A percentile compares a stretch with the other conserved stretches of the same genome.
phyloP scores from a whole-genome alignment of 1,139 yeast species.

The Scheffersomyces lignicola region DNA sequence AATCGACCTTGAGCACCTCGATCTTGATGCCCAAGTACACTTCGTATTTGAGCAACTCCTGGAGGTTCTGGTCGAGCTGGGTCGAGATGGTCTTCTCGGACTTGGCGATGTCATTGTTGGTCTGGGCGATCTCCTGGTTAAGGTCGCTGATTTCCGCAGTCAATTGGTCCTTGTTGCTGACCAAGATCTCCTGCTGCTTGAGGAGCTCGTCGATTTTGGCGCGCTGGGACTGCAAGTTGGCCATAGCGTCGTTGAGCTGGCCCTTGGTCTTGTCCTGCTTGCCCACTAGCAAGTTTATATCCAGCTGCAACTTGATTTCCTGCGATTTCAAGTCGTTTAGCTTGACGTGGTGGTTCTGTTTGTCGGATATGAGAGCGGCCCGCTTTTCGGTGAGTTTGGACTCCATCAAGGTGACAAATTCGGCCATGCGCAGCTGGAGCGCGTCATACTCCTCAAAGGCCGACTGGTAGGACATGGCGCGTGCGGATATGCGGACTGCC shows the following conservation, averaged over 20 bases:
- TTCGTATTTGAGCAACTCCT: constrained; percentile 44
- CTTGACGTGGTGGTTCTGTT: constrained; percentile 28
- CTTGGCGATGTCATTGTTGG: constrained; percentile 1
- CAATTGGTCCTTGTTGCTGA: neutral
- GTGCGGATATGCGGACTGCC: too few relatives aligned
- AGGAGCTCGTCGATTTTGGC: constrained; percentile 28
- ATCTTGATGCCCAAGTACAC: constrained; percentile 46
- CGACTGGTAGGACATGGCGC: constrained; percentile 14
- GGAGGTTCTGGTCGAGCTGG: constrained; percentile 28
- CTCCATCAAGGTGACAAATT: constrained; percentile 28
- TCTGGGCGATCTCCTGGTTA: neutral
- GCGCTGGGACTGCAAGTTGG: constrained; percentile 22
- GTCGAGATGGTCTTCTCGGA: neutral
- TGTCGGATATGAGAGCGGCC: constrained; percentile 26
- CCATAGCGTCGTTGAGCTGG: constrained; percentile 4
- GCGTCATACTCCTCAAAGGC: constrained; percentile 20
- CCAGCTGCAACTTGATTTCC: constrained; percentile 23
- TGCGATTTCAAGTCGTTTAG: constrained; percentile 30
- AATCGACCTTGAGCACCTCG: constrained; percentile 37
- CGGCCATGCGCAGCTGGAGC: constrained; percentile 31
- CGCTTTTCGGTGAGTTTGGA: constrained; percentile 25
- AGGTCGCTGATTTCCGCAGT: neutral
- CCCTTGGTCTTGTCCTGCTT: constrained; percentile 24
- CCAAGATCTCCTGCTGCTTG: constrained; percentile 3
- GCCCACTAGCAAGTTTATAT: constrained; percentile 19